Conservation (phyloP, 2,329 filamentous ascomycete genomes). For the Calonectria pseudoreteaudii region DNA sequence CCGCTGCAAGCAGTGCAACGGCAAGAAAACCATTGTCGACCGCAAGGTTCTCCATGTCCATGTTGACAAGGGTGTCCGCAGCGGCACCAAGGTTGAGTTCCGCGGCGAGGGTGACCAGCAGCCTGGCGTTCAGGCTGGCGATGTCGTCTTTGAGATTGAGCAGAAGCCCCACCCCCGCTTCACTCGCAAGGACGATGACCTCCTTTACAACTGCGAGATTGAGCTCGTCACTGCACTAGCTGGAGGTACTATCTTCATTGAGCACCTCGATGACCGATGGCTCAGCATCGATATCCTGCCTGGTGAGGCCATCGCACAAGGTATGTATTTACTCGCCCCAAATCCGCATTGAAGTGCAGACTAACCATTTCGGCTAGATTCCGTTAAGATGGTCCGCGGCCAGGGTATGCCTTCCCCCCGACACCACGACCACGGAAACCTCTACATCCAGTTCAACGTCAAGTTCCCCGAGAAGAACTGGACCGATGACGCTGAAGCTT, state of each 20-base stretch:
- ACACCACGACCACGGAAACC: constrained; percentile 94
- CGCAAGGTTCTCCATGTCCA: constrained; percentile 98
- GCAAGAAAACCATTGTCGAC: constrained; percentile 98
- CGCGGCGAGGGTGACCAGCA: constrained; percentile 96
- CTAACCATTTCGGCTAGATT: constrained; percentile 64
- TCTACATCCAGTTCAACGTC: constrained; percentile 97
- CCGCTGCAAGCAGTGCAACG: constrained; percentile 94
- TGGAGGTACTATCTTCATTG: constrained; percentile 89
- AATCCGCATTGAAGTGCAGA: background rate
- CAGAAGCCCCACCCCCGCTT: constrained; percentile 98
- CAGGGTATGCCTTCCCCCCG: constrained; percentile 98
- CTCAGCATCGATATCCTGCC: constrained; percentile 91
- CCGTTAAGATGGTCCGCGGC: constrained; percentile 92
- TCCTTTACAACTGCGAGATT: constrained; percentile 95
- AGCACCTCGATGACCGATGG: constrained; percentile 98
- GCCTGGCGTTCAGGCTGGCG: constrained; percentile 91
- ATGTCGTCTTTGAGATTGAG: constrained; percentile 98
- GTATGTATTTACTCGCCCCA: constrained; percentile 65
- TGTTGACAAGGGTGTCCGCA: constrained; percentile 93
- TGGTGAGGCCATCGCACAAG: constrained; percentile 92
- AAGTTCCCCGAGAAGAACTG: constrained; percentile 91
- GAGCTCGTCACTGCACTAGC: constrained; percentile 95
- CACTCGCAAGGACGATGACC: constrained; percentile 94
- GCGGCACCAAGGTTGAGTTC: constrained; percentile 97
- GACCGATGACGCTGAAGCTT: constrained; percentile 74